Percentiles rank a stretch among this genome's conserved stretches.
These are phyloP conservation scores for Clitopilus passeckerianus DNA, from an alignment of 768 basidiomycete genomes.

Conservation along the genomic window DNA sequence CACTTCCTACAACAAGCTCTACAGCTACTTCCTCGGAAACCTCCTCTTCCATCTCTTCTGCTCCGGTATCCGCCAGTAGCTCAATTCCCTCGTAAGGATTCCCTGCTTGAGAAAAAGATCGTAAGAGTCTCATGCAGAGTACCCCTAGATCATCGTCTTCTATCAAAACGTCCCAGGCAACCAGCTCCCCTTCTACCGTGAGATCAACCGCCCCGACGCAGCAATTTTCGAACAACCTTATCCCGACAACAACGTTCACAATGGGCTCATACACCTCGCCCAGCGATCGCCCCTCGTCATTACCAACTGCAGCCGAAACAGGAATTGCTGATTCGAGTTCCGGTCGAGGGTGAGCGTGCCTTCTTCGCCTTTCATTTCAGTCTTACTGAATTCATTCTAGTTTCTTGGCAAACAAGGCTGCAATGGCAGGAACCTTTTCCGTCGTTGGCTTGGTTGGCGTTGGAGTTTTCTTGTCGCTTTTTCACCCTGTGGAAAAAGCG, in stretches of 20 bases:
- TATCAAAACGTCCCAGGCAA: not conserved
- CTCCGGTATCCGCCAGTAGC: not conserved
- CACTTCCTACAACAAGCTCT: too few species aligned
- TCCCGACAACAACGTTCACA: not conserved
- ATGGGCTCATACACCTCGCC: not conserved
- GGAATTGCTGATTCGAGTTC: slow-evolving; percentile 3
- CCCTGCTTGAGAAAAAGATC: not conserved
- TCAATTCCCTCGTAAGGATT: not conserved
- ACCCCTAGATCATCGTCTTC: not conserved
- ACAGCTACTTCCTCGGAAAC: not conserved
- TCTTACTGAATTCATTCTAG: slow-evolving; percentile 12
- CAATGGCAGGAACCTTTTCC: slow-evolving; percentile 29
- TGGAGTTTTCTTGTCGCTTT: slow-evolving; percentile 16
- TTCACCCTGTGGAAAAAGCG: slow-evolving; percentile 21
- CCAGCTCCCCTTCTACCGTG: not conserved
- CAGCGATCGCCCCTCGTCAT: not conserved
- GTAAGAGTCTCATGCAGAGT: not conserved
- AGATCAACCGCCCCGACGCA: not conserved
- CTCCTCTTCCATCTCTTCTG: not conserved
- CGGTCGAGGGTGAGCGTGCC: slow-evolving; percentile 10
- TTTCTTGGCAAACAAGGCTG: slow-evolving; percentile 33
- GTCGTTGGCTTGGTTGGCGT: slow-evolving; percentile 21
- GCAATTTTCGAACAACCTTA: not conserved
- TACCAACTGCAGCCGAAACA: not conserved
- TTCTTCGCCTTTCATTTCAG: not conserved